Percentiles rank a stretch among this genome's conserved stretches.
phyloP scores from a whole-genome alignment of 352 stramenopile genomes.

The Phytophthora colocasiae region DNA sequence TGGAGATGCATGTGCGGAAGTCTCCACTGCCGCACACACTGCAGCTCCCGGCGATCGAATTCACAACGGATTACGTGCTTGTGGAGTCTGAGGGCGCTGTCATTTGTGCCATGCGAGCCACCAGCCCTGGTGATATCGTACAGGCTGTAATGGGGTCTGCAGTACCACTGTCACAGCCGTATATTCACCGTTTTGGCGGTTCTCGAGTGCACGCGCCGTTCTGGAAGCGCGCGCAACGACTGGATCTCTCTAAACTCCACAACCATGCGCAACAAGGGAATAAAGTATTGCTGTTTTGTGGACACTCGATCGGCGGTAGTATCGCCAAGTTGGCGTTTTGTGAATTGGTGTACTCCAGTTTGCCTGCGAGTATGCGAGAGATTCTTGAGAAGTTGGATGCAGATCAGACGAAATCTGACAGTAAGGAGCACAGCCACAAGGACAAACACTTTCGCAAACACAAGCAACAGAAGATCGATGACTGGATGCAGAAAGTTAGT shows the following conservation, averaged over 20 bases:
- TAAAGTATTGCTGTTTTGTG: slow-evolving; percentile 78
- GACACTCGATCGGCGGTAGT: slow-evolving; percentile 80
- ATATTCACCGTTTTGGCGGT: slow-evolving; percentile 74
- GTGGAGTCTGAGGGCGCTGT: slow-evolving; percentile 67
- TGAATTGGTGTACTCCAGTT: slow-evolving; percentile 69
- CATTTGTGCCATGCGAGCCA: slow-evolving; percentile 74
- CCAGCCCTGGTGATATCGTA: slow-evolving; percentile 62
- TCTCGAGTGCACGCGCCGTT: slow-evolving; percentile 78
- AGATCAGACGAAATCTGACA: slow-evolving; percentile 43
- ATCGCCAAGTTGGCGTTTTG: slow-evolving; percentile 79
- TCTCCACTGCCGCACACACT: slow-evolving; percentile 70
- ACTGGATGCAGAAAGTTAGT: slow-evolving; percentile 29
- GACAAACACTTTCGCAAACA: slow-evolving; percentile 33
- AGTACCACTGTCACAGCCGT: slow-evolving; percentile 68
- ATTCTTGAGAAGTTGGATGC: slow-evolving; percentile 60
- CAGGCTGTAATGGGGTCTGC: slow-evolving; percentile 73
- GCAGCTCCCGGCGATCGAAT: slow-evolving; percentile 58
- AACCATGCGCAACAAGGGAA: slow-evolving; percentile 38
- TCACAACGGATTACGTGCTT: slow-evolving; percentile 57
- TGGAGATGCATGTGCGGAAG: slow-evolving; percentile 65
- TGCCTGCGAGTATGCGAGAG: slow-evolving; percentile 47
- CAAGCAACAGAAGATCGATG: slow-evolving; percentile 31
- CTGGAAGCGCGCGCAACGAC: slow-evolving; percentile 66
- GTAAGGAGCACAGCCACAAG: slow-evolving; percentile 29
- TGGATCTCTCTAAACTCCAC: slow-evolving; percentile 58